Percentiles rank a stretch among this genome's conserved stretches.
Evolutionary conservation across 441 rosid genomes (phyloP).

Genomic region (Omphalea diandra): DNA sequence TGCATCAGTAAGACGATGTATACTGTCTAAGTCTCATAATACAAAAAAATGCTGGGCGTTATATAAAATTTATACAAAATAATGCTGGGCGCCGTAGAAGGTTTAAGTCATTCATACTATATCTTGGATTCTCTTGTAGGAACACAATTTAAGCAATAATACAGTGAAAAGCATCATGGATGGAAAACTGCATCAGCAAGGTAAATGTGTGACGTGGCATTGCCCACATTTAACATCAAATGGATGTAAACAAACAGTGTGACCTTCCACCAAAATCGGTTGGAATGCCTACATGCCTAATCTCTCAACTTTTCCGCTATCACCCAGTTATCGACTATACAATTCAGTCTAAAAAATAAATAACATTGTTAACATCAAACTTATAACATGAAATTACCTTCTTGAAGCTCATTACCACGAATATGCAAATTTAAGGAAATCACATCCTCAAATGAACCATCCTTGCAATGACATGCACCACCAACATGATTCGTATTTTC

Average conservation of each 20-base stretch:
- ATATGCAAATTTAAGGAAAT: slow-evolving; percentile 19
- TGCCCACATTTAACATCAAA: neutral
- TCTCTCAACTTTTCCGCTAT: no score
- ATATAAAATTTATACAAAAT: no score
- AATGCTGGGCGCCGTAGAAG: no score
- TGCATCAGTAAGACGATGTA: no score
- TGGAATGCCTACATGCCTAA: no score
- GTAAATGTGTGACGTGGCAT: neutral
- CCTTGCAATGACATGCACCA: slow-evolving; percentile 22
- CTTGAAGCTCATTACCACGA: slow-evolving; percentile 14
- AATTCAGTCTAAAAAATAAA: neutral
- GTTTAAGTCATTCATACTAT: no score
- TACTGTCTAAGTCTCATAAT: no score
- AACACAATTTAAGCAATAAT: no score
- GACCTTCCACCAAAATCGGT: no score
- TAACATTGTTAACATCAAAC: neutral
- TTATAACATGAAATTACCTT: slow-evolving; percentile 12
- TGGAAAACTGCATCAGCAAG: neutral
- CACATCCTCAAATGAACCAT: slow-evolving; percentile 21
- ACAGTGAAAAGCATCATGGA: neutral
- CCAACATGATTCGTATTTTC: slow-evolving; percentile 19
- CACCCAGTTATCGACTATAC: neutral
- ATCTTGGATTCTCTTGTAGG: no score
- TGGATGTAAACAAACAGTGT: no score
- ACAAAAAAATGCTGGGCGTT: no score